These are phyloP conservation scores for Uromyces viciae-fabae DNA, from an alignment of 1,284 basidiomycete species.

Conservation along the genomic window DNA sequence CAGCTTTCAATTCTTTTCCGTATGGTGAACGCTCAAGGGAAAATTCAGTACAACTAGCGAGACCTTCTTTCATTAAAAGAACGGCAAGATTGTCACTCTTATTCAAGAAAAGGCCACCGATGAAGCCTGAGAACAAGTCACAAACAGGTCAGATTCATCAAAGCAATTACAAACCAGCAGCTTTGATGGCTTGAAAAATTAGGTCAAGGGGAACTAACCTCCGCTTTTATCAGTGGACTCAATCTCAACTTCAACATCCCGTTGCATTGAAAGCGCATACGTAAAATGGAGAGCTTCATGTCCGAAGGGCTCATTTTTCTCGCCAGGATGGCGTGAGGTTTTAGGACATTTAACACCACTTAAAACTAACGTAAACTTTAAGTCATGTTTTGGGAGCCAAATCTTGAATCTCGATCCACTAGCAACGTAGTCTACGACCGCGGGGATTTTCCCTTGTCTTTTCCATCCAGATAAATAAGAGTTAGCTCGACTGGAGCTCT, in stretches of 20 bases:
- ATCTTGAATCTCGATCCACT: conserved; percentile 91
- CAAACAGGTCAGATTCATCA: not conserved
- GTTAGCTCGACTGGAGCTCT: conserved; percentile 67
- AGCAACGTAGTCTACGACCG: conserved; percentile 87
- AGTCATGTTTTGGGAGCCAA: conserved; percentile 66
- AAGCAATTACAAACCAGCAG: not conserved
- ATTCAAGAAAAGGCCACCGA: conserved; percentile 46
- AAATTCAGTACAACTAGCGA: conserved; percentile 74
- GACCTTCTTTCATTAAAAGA: conserved; percentile 74
- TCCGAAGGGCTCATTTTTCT: conserved; percentile 87
- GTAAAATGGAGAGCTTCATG: conserved; percentile 77
- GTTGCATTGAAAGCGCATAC: conserved; percentile 77
- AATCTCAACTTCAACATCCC: conserved; percentile 89
- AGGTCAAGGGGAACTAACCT: conserved; percentile 63
- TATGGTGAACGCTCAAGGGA: conserved; percentile 77
- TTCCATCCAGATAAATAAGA: conserved; percentile 84
- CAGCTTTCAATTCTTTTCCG: conserved; percentile 73
- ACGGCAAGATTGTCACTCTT: conserved; percentile 80
- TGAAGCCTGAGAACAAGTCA: not conserved
- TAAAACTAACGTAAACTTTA: conserved; percentile 51
- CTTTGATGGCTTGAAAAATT: not conserved
- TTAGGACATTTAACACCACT: conserved; percentile 56
- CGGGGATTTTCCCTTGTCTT: conserved; percentile 74
- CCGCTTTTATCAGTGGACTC: conserved; percentile 88
- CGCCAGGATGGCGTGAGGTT: conserved; percentile 63